Conservation (phyloP, 108 stramenopile species). For the Nannochloropsis oceanica region DNA sequence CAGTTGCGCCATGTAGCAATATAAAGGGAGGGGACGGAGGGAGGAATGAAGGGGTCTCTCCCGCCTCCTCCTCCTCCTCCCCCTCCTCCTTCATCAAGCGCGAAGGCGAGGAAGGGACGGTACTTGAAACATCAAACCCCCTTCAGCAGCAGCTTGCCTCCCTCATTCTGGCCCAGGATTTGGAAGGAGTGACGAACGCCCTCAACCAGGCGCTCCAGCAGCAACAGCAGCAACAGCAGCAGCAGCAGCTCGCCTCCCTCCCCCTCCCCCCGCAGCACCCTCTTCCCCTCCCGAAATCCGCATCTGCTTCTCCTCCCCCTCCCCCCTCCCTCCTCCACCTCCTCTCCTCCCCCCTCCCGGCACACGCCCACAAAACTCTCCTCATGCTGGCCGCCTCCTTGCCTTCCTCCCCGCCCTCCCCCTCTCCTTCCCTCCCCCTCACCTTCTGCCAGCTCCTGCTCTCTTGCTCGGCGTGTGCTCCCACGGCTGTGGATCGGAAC, state of each 20-base stretch:
- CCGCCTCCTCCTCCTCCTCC: neutral
- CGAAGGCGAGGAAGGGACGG: neutral
- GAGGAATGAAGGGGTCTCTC: neutral
- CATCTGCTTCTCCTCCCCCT: too few relatives aligned
- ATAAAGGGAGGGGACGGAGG: neutral
- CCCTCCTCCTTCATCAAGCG: neutral
- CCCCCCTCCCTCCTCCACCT: neutral
- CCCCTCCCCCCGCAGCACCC: neutral
- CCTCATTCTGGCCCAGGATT: too few relatives aligned
- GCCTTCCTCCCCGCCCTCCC: neutral
- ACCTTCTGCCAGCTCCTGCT: neutral
- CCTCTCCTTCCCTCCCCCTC: neutral
- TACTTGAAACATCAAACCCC: neutral
- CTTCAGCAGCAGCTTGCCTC: too few relatives aligned
- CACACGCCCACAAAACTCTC: too few relatives aligned
- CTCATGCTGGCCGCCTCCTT: neutral
- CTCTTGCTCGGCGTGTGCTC: neutral
- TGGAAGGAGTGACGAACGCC: too few relatives aligned
- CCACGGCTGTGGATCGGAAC: neutral
- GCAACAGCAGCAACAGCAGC: too few relatives aligned
- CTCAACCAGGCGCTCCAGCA: too few relatives aligned
- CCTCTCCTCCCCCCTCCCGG: too few relatives aligned
- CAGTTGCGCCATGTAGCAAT: too few relatives aligned
- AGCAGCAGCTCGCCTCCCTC: neutral
- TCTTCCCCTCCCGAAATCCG: neutral